These are phyloP conservation scores for Trichocladium uniseriatum DNA, from an alignment of 495 filamentous ascomycete species.

Conservation along the genomic window DNA sequence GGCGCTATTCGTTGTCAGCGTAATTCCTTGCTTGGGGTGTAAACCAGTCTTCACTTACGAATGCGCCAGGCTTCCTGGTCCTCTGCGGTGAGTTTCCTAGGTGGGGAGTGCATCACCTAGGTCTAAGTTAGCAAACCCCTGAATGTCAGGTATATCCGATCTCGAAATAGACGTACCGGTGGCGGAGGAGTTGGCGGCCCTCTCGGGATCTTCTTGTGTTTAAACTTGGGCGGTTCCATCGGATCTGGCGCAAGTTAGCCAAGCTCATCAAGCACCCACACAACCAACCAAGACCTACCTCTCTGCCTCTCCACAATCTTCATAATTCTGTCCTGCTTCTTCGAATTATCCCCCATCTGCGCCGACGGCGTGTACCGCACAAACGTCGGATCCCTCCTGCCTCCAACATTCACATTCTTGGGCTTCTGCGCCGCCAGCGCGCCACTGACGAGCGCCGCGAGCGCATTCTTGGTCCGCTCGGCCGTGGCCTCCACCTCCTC, in stretches of 20 bases:
- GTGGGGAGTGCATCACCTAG: slow-evolving; percentile 80
- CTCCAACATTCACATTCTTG: slow-evolving; percentile 76
- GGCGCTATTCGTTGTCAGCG: slow-evolving; percentile 41
- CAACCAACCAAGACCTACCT: slow-evolving; percentile 8
- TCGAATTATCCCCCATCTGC: slow-evolving; percentile 87
- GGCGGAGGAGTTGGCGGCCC: slow-evolving; percentile 89
- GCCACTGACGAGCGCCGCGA: slow-evolving; percentile 71
- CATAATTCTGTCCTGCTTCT: slow-evolving; percentile 92
- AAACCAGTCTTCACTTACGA: slow-evolving; percentile 7
- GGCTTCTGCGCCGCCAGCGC: slow-evolving; percentile 89
- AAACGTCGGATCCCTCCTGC: slow-evolving; percentile 78
- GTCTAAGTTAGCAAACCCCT: neutral
- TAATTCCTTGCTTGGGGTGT: neutral
- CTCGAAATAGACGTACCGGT: slow-evolving; percentile 38
- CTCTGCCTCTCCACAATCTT: slow-evolving; percentile 93
- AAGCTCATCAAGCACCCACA: neutral
- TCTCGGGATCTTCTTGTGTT: slow-evolving; percentile 95
- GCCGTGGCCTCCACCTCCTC: slow-evolving; percentile 74
- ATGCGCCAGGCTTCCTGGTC: slow-evolving; percentile 98
- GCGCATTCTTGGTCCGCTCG: slow-evolving; percentile 78
- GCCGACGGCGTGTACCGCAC: slow-evolving; percentile 92
- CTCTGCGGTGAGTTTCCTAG: slow-evolving; percentile 88
- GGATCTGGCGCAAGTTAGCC: slow-evolving; percentile 49
- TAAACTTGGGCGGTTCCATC: slow-evolving; percentile 97
- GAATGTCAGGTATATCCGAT: neutral